phyloP scores from a whole-genome alignment of 2,329 filamentous ascomycete genomes.

The Alternaria longipes region DNA sequence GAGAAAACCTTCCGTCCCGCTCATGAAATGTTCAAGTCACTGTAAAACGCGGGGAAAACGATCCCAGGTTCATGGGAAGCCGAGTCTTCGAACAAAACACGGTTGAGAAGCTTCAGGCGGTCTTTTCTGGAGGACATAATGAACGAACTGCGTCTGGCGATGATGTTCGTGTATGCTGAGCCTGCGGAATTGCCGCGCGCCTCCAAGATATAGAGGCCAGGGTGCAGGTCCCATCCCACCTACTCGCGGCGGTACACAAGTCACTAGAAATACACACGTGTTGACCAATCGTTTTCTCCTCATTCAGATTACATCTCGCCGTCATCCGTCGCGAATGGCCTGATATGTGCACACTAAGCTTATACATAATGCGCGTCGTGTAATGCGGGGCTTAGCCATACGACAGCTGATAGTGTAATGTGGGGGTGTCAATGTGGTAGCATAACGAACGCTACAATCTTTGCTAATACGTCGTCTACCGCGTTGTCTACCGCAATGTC shows the following conservation, averaged over 20 bases:
- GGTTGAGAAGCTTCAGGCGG: background rate
- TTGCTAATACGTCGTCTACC: background rate
- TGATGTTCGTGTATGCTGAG: background rate
- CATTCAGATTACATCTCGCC: background rate
- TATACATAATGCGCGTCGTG: background rate
- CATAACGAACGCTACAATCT: background rate
- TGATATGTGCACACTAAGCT: background rate
- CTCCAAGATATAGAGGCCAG: background rate
- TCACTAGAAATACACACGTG: background rate
- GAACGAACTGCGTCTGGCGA: background rate
- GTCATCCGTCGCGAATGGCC: background rate
- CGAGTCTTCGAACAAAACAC: background rate
- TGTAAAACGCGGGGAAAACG: background rate
- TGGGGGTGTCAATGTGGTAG: background rate
- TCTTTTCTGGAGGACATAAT: background rate
- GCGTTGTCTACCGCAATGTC: background rate
- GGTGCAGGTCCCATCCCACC: background rate
- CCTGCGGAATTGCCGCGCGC: no score
- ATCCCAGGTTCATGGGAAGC: background rate
- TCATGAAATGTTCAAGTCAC: background rate
- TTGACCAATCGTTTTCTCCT: background rate
- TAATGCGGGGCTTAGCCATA: background rate
- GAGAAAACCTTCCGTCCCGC: background rate
- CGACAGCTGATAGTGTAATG: background rate
- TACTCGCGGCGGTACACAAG: background rate